phyloP scores from a whole-genome alignment of 768 basidiomycete species.

The Sporobolomyces pararoseus region DNA sequence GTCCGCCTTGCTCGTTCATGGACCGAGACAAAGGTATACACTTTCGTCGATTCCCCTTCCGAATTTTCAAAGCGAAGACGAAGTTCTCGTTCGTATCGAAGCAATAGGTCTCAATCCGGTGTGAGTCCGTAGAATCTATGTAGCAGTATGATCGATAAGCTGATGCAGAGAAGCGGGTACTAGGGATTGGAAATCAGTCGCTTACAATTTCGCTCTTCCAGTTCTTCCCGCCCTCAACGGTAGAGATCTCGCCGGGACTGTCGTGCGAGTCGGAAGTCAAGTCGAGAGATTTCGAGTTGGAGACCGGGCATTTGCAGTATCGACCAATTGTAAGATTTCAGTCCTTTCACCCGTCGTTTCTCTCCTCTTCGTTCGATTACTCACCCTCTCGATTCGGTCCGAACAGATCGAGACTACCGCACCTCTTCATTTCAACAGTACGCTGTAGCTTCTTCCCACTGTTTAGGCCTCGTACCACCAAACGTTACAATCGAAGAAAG shows the following conservation, averaged over 20 bases:
- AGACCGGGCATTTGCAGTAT: slow-evolving; percentile 15
- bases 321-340: slow-evolving; percentile 15
- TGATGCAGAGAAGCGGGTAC: neutral
- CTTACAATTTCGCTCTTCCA: slow-evolving; percentile 15
- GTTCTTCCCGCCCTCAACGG: slow-evolving; percentile 13
- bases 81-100: slow-evolving; percentile 17
- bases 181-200: slow-evolving; percentile 10
- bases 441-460: slow-evolving; percentile 17
- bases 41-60: slow-evolving; percentile 13
- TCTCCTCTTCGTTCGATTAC: no score
- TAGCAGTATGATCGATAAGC: neutral
- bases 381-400: neutral
- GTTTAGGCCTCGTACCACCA: slow-evolving; percentile 7
- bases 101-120: slow-evolving; percentile 24
- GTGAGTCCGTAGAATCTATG: neutral
- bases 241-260: slow-evolving; percentile 16
- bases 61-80: slow-evolving; percentile 1
- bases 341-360: no score
- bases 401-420: slow-evolving; percentile 20
- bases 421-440: slow-evolving; percentile 22
- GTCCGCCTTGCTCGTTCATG: slow-evolving; percentile 12
- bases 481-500: neutral
- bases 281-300: slow-evolving; percentile 13
- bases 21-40: slow-evolving; percentile 2
- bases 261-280: neutral